A percentile compares a stretch with the other conserved stretches of the same genome.
phyloP scores from a whole-genome alignment of 1,284 basidiomycete species.

The Sphagnurus paluster region DNA sequence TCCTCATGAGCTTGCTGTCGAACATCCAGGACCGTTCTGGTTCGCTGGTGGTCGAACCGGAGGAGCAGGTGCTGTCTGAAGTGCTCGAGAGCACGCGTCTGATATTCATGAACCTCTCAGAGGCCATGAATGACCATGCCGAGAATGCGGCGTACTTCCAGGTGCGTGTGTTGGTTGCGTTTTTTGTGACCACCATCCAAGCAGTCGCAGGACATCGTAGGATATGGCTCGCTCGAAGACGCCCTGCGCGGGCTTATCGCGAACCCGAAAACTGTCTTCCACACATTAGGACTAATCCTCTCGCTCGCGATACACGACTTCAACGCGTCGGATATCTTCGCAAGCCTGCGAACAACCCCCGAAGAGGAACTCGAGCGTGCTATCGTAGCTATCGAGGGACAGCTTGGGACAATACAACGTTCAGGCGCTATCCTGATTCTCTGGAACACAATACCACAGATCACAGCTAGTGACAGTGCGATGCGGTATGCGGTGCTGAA shows the following conservation, averaged over 20 bases:
- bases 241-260: conserved; percentile 52
- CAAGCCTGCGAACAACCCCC: conserved; percentile 37
- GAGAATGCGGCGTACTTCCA: conserved; percentile 67
- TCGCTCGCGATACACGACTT: conserved; percentile 66
- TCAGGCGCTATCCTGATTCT: conserved; percentile 58
- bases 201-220: conserved; percentile 59
- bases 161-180: conserved; percentile 40
- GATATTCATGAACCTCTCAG: conserved; percentile 62
- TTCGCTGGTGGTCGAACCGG: conserved; percentile 36
- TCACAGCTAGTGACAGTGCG: conserved; percentile 23
- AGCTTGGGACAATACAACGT: conserved; percentile 49
- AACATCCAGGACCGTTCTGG: conserved; percentile 43
- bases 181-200: neutral
- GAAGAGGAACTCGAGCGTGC: conserved; percentile 41
- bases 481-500: conserved; percentile 56
- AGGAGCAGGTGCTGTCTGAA: conserved; percentile 43
- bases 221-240: conserved; percentile 60
- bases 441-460: conserved; percentile 44
- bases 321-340: conserved; percentile 52
- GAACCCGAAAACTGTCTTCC: conserved; percentile 47
- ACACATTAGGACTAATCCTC: conserved; percentile 61
- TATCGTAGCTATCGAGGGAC: conserved; percentile 33
- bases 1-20: conserved; percentile 69
- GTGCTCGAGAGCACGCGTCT: conserved; percentile 54
- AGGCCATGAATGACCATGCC: conserved; percentile 56